Evolutionary conservation across 2,329 filamentous ascomycete species (phyloP).

Genomic region (Curvularia sp.): DNA sequence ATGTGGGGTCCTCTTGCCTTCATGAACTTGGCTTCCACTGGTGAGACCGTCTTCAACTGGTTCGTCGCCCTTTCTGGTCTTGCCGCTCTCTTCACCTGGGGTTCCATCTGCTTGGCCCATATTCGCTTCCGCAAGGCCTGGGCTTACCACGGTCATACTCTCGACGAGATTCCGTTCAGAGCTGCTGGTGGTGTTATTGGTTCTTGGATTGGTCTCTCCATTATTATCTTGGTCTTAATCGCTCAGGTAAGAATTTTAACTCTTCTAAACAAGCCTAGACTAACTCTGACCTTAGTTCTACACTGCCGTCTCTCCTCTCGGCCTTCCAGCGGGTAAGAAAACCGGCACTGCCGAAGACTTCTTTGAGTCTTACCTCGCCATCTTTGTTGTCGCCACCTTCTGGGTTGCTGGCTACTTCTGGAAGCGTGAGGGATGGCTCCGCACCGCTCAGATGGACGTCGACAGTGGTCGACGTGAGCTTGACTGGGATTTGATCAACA

Average conservation of each 20-base stretch:
- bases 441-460: conserved; percentile 68
- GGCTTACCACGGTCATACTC: conserved; percentile 48
- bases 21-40: conserved; percentile 61
- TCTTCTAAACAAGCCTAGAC: background rate
- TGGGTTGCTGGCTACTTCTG: conserved; percentile 64
- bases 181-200: conserved; percentile 52
- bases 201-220: conserved; percentile 50
- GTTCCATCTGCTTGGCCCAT: conserved; percentile 85
- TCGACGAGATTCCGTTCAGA: conserved; percentile 57
- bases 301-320: conserved; percentile 46
- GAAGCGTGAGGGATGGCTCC: conserved; percentile 70
- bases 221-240: conserved; percentile 51
- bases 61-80: conserved; percentile 77
- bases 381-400: conserved; percentile 54
- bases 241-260: conserved; percentile 45
- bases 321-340: conserved; percentile 15
- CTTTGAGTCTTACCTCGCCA: conserved; percentile 58
- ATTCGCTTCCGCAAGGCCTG: conserved; percentile 79
- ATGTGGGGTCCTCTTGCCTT: conserved; percentile 77
- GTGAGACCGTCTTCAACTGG: conserved; percentile 72
- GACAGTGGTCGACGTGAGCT: conserved; percentile 70
- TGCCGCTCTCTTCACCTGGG: conserved; percentile 80
- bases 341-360: conserved; percentile 52
- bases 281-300: conserved; percentile 49
- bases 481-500: conserved; percentile 70